Conservation (phyloP, 2,329 filamentous ascomycete genomes). For the Botrytis sinoallii region DNA sequence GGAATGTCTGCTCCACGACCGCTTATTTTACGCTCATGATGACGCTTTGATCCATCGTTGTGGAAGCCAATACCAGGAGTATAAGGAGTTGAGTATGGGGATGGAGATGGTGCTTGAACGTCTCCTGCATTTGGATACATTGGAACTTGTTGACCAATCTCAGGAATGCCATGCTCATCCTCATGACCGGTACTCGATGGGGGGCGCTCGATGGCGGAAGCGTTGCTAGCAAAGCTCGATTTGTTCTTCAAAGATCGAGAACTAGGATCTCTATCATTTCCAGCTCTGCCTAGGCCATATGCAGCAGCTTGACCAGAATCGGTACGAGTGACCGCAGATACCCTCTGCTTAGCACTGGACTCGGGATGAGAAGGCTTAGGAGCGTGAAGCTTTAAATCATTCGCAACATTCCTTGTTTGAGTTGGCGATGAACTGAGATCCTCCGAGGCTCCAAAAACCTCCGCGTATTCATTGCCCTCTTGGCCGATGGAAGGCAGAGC, state of each 20-base stretch:
- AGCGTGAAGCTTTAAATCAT: conserved; percentile 82
- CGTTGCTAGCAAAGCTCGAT: conserved; percentile 54
- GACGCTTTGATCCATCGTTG: conserved; percentile 48
- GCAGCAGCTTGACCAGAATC: conserved; percentile 83
- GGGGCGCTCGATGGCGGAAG: conserved; percentile 48
- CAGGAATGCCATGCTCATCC: conserved; percentile 84
- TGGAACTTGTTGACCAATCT: conserved; percentile 88
- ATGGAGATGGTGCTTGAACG: conserved; percentile 89
- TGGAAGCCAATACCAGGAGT: conserved; percentile 47
- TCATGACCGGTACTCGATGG: conserved; percentile 50
- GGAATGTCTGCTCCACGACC: conserved; percentile 68
- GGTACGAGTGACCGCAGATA: conserved; percentile 81
- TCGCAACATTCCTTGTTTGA: conserved; percentile 74
- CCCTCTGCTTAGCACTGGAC: conserved; percentile 77
- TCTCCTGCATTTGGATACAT: conserved; percentile 92
- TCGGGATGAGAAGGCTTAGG: conserved; percentile 83
- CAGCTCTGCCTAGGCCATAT: conserved; percentile 74
- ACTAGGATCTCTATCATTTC: conserved; percentile 49
- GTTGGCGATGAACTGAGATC: conserved; percentile 54
- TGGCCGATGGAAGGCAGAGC: conserved; percentile 79
- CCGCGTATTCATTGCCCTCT: conserved; percentile 85
- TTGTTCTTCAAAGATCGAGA: conserved; percentile 59
- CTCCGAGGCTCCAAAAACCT: conserved; percentile 49
- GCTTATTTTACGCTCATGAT: conserved; percentile 71
- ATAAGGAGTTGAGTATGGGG: conserved; percentile 44